Evolutionary conservation across 2,329 filamentous ascomycete genomes (phyloP), one percentile per base, ranked within the genome.

Genomic region (Aurifilum marmelostoma): DNA sequence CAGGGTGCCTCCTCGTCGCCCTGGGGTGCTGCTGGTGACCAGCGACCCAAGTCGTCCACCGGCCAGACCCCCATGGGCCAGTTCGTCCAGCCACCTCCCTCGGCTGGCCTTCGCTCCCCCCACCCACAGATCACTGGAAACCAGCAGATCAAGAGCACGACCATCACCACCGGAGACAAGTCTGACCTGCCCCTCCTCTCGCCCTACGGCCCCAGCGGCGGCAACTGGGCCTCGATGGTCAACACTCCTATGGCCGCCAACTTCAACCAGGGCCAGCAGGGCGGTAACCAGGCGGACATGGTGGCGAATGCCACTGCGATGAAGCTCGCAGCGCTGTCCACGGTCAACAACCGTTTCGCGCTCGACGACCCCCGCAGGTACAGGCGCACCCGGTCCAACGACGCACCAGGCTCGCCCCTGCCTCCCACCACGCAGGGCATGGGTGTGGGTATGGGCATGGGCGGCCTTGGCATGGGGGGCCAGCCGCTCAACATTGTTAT

Each of bases 201-300:
- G 24, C 96, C 96, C 0, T 95, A 91, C 72, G 89, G 88, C 71
- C 85, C 91, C 47, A 87, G 91, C 65, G 93, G 93, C 78, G 93
- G 93, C 68, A 98, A 96, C 83, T 99, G 96, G 96, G 96, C 96
- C 32, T 98, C 96, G 11, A 97, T 97, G 92, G 91, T 97, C 72
- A 98, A 97, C 82, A 99, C 96, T 2, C 96, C 96, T 2, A 97
- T 98, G 92, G 92, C 95, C 6, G 83, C 93, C 54, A 95, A 90
- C 73, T 99, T 98, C 80, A 91, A 87, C 72, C 71, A 87, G 80
- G 75, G 90, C 88, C 75, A 90, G 88, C 80, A 86, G 73, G 81
- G 81, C 52, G 84, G 83, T 61, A 90, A 87, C 67, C 94, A 97
- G 79, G 94, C 94, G 21, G 96, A 99, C 76, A 98, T 98, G 95